A percentile compares a stretch with the other conserved stretches of the same genome.
These are phyloP conservation scores for Cymodocea nodosa DNA, from an alignment of 116 monocot genomes.

Conservation along the genomic window DNA sequence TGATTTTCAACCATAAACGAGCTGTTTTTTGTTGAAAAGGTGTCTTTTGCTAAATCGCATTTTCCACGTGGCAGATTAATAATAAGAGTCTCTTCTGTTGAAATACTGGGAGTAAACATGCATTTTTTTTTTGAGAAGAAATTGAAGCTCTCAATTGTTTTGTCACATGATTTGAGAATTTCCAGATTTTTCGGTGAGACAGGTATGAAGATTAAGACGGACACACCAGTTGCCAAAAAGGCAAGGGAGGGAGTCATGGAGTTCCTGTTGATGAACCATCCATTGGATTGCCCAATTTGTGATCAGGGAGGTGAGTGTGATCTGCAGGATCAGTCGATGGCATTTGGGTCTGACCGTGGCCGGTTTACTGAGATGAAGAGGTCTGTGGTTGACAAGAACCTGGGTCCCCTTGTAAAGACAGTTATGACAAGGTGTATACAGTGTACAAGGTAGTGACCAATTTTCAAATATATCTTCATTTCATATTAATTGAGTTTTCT, in stretches of 20 bases:
- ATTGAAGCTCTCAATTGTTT: background rate
- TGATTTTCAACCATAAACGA: background rate
- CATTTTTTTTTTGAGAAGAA: background rate
- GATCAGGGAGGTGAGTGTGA: constrained; percentile 99
- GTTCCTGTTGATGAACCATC: constrained; percentile 98
- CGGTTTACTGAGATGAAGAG: constrained; percentile 98
- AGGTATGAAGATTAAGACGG: constrained; percentile 99
- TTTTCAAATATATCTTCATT: too few species aligned
- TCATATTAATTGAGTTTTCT: too few species aligned
- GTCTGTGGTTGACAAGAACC: constrained; percentile 96
- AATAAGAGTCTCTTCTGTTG: too few species aligned
- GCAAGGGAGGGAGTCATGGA: constrained; percentile 99
- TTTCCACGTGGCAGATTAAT: too few species aligned
- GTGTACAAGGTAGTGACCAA: constrained; percentile 65
- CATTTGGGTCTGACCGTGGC: constrained; percentile 91
- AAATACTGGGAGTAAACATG: background rate
- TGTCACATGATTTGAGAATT: background rate
- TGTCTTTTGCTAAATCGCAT: too few species aligned
- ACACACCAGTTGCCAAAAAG: constrained; percentile 91
- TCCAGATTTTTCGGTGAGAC: background rate
- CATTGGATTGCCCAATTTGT: constrained; percentile 95
- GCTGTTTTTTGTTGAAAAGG: background rate
- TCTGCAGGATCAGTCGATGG: constrained; percentile 98
- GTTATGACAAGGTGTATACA: constrained; percentile 99
- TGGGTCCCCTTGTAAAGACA: constrained; percentile 93